phyloP scores from a whole-genome alignment of 1,284 basidiomycete genomes.

The Schizophyllum amplum region DNA sequence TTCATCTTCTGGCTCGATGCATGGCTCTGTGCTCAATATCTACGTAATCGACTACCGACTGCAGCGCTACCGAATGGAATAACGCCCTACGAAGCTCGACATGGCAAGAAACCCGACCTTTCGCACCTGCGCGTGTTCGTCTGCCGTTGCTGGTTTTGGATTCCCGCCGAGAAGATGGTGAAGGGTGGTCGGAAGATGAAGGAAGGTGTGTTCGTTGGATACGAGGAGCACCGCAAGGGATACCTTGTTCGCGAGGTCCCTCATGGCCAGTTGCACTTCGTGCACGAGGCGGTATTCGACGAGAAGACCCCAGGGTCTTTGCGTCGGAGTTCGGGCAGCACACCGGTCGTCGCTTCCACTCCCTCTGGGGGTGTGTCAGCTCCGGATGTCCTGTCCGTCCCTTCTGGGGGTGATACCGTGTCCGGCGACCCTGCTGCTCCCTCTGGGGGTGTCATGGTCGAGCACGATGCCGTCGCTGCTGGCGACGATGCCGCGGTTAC shows the following conservation, averaged over 20 bases:
- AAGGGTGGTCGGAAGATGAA: too few species aligned
- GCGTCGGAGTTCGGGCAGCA: background rate
- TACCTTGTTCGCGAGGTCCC: slow-evolving; percentile 7
- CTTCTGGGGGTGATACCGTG: too few species aligned
- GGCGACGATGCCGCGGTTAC: too few species aligned
- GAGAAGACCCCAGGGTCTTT: background rate
- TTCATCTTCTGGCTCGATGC: slow-evolving; percentile 20
- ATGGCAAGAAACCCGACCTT: slow-evolving; percentile 18
- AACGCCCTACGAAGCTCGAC: slow-evolving; percentile 20
- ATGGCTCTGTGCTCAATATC: slow-evolving; percentile 12
- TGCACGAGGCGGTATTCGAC: background rate
- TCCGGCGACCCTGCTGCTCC: too few species aligned
- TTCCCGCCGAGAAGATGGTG: slow-evolving; percentile 1
- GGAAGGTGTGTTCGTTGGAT: slow-evolving; percentile 7
- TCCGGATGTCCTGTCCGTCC: too few species aligned
- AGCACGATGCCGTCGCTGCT: too few species aligned
- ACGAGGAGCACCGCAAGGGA: slow-evolving; percentile 6
- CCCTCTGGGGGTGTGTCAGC: too few species aligned
- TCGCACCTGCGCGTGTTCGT: slow-evolving; percentile 20
- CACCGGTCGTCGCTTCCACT: too few species aligned
- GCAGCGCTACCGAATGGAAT: slow-evolving; percentile 7
- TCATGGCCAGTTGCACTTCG: background rate
- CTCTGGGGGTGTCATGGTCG: too few species aligned
- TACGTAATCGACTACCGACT: slow-evolving; percentile 14
- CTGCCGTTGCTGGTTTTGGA: slow-evolving; percentile 17